phyloP scores from a whole-genome alignment of 139 green algal species.

The Chlorella sp. region DNA sequence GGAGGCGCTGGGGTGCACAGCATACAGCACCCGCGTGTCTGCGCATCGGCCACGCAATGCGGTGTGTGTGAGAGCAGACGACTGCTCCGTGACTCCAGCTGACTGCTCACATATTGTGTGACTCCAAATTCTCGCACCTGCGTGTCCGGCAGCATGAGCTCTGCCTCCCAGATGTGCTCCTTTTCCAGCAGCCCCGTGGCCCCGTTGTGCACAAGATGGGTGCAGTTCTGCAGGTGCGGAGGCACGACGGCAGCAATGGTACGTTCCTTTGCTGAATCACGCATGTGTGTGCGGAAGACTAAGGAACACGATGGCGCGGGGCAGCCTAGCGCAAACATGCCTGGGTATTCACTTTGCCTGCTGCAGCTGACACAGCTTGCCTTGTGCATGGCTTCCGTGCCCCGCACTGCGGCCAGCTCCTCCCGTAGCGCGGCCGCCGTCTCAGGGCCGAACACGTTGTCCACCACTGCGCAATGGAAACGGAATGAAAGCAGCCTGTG shows the following conservation, averaged over 20 bases:
- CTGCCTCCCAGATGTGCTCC: slow-evolving; percentile 57
- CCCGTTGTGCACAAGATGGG: slow-evolving; percentile 60
- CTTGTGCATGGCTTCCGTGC: slow-evolving; percentile 48
- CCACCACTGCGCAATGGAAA: slow-evolving; percentile 50
- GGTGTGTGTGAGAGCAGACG: not conserved
- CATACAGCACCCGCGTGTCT: no score
- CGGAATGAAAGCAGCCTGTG: no score
- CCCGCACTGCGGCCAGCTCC: slow-evolving; percentile 49
- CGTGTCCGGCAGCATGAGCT: slow-evolving; percentile 39
- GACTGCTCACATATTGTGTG: not conserved
- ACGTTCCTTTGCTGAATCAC: no score
- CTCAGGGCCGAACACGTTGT: slow-evolving; percentile 44
- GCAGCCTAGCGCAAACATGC: no score
- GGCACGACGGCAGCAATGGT: no score
- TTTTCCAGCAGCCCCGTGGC: slow-evolving; percentile 64
- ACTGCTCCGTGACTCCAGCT: not conserved
- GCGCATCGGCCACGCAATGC: no score
- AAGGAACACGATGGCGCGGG: no score
- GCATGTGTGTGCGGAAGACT: no score
- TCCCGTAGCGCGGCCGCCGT: slow-evolving; percentile 21
- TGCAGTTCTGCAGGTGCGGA: slow-evolving; percentile 54
- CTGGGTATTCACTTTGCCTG: no score
- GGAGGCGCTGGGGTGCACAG: not conserved
- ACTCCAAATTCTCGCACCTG: slow-evolving; percentile 8
- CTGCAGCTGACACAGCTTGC: no score